Conservation (phyloP, 352 stramenopile genomes). For the Peronospora belbahrii region DNA sequence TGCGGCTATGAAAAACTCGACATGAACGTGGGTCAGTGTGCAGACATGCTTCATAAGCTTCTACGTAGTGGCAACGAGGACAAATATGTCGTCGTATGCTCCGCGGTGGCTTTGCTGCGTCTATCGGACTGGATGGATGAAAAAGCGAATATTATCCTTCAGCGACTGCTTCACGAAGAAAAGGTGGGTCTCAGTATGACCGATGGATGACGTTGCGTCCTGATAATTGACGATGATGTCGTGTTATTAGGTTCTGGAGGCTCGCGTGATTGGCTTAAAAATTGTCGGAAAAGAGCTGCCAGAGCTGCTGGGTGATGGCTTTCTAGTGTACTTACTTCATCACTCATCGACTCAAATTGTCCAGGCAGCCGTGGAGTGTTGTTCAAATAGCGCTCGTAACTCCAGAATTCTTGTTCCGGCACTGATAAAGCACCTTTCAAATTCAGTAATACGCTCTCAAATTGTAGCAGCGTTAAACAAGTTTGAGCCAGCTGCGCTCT, state of each 20-base stretch:
- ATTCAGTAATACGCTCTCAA: conserved; percentile 52
- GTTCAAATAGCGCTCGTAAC: conserved; percentile 60
- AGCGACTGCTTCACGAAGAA: conserved; percentile 75
- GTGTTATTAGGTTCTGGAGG: conserved; percentile 37
- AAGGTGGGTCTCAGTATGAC: conserved; percentile 22
- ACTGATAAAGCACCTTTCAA: conserved; percentile 69
- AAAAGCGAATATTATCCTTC: conserved; percentile 70
- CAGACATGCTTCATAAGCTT: conserved; percentile 54
- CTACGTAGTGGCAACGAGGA: conserved; percentile 51
- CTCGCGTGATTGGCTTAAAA: conserved; percentile 70
- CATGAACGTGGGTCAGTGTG: conserved; percentile 47
- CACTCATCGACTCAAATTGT: conserved; percentile 63
- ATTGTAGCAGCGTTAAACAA: conserved; percentile 62
- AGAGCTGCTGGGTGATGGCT: conserved; percentile 74
- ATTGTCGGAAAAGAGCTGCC: conserved; percentile 77
- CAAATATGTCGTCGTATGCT: conserved; percentile 60
- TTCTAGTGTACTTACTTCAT: conserved; percentile 78
- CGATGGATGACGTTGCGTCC: background rate
- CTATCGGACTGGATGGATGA: conserved; percentile 84
- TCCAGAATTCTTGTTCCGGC: conserved; percentile 82
- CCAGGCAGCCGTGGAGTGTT: conserved; percentile 73
- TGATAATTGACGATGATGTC: background rate
- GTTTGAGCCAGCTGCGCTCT: conserved; percentile 59
- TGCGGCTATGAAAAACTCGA: conserved; percentile 73
- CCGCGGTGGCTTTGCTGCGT: conserved; percentile 62